phyloP scores from a whole-genome alignment of 257 asterid genomes.

The Galeopsis tetrahit region DNA sequence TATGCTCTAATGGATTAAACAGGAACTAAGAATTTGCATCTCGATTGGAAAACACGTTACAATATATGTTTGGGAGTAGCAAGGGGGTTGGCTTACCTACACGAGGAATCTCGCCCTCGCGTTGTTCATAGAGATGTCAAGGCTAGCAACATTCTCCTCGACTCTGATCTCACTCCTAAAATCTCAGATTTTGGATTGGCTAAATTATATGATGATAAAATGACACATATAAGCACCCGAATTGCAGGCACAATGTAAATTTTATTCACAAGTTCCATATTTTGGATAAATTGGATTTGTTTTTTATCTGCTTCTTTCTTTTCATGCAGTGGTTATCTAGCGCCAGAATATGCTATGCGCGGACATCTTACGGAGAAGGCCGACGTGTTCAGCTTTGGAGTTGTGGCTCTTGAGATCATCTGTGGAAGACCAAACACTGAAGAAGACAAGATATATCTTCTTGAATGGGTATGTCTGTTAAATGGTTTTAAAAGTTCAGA shows the following conservation, averaged over 20 bases:
- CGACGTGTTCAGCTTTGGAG: conserved; percentile 72
- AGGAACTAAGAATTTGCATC: conserved; percentile 53
- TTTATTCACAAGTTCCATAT: background rate
- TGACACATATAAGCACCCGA: conserved; percentile 83
- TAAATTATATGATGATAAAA: conserved; percentile 66
- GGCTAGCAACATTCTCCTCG: conserved; percentile 78
- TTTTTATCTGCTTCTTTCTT: background rate
- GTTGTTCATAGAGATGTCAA: conserved; percentile 79
- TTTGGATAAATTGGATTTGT: background rate
- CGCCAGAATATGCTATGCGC: conserved; percentile 80
- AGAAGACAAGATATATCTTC: conserved; percentile 56
- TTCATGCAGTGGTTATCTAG: conserved; percentile 66
- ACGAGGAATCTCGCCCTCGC: conserved; percentile 69
- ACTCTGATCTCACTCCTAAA: conserved; percentile 61
- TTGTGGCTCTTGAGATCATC: conserved; percentile 67
- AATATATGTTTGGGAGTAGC: conserved; percentile 87
- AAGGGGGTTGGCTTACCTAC: conserved; percentile 75
- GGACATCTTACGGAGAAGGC: conserved; percentile 82
- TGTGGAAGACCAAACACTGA: conserved; percentile 72
- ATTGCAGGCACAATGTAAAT: conserved; percentile 89
- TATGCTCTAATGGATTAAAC: conserved; percentile 32
- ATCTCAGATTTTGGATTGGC: conserved; percentile 83
- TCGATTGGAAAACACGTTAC: conserved; percentile 71
- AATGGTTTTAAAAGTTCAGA: no score
- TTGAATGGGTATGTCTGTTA: conserved; percentile 63